Evolutionary conservation across 1,284 basidiomycete genomes (phyloP), one percentile per base, ranked within the genome.

Genomic region (Veloboletus limbatus): DNA sequence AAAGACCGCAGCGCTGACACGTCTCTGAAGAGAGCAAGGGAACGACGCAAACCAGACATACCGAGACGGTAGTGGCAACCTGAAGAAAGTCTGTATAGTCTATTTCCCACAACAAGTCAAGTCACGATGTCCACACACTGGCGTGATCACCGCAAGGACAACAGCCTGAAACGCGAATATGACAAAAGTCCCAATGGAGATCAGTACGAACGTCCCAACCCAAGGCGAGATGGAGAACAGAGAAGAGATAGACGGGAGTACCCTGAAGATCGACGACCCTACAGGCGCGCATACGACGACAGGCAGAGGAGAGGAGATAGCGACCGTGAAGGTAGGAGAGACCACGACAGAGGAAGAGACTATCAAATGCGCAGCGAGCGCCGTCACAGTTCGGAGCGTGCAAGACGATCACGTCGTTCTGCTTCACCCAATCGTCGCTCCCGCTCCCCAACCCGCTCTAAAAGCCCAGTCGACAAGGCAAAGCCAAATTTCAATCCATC

Each of bases 401-500:
- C 62, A 40, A 65, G 69, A 32, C 63, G 61, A n/a, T 69, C 73
- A 21, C 71, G 76, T 48, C 78, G 81, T 30, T 84, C 83, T 34
- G 77, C 75, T 2, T 85, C 82, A 5, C 82, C 72, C 37, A 56
- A 56, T 26, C 67, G 60, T 25, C 60, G 58, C 31, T 69, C 73
- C 9, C 65, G 58, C 17, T 74, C 78, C 31, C 40, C 49, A 8
- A 52, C 60, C 1, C 58, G 40, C n/a, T 66, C 72, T 14, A 60
- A 56, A 41, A 65, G 71, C 26, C 71, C 65, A 28, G 64, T 52
- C 45, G 75, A 82, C 62, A 89, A 85, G 62, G 70, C 74, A 2
- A 88, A 93, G 65, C 95, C 95, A 3, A 92, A 97, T 64, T 97
- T 97, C 66, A 78, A 73, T 9, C 79, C 79, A 6, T 97, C 92